phyloP scores from a whole-genome alignment of 805 yeast species.

The Tetrapisispora arboricola region DNA sequence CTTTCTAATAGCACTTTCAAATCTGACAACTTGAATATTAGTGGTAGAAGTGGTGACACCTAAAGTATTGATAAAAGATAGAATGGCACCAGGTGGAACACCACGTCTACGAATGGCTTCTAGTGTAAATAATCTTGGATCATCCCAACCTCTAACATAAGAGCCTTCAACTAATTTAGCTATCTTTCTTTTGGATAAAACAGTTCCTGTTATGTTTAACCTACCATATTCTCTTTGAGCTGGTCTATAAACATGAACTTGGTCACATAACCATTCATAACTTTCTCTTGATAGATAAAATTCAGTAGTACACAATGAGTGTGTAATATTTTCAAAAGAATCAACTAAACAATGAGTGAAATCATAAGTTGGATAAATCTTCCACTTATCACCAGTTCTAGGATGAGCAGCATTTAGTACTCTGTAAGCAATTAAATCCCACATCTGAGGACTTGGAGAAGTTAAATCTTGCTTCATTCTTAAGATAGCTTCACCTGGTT shows the following conservation, averaged over 20 bases:
- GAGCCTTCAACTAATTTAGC: constrained; percentile 79
- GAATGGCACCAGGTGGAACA: constrained; percentile 96
- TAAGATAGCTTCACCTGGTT: constrained; percentile 85
- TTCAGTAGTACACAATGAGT: constrained; percentile 93
- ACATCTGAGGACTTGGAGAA: constrained; percentile 97
- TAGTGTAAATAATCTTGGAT: constrained; percentile 83
- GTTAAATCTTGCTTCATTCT: constrained; percentile 92
- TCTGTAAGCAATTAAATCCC: constrained; percentile 98
- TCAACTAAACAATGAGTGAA: constrained; percentile 98
- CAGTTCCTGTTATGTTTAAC: constrained; percentile 86
- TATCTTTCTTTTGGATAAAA: constrained; percentile 90
- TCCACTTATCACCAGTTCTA: constrained; percentile 96
- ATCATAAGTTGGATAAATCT: constrained; percentile 96
- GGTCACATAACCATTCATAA: constrained; percentile 98
- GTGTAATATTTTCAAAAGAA: constrained; percentile 92
- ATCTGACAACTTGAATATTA: constrained; percentile 80
- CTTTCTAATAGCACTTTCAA: constrained; percentile 80
- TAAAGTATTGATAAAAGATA: constrained; percentile 83
- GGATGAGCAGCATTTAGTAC: constrained; percentile 88
- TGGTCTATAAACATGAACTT: constrained; percentile 89
- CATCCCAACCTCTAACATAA: constrained; percentile 94
- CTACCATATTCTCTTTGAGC: constrained; percentile 99
- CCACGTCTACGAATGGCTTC: constrained; percentile 96
- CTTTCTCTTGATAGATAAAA: constrained; percentile 86
- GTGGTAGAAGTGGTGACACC: constrained; percentile 95